phyloP scores from a whole-genome alignment of 139 green algal species.

The Closterium sp. region DNA sequence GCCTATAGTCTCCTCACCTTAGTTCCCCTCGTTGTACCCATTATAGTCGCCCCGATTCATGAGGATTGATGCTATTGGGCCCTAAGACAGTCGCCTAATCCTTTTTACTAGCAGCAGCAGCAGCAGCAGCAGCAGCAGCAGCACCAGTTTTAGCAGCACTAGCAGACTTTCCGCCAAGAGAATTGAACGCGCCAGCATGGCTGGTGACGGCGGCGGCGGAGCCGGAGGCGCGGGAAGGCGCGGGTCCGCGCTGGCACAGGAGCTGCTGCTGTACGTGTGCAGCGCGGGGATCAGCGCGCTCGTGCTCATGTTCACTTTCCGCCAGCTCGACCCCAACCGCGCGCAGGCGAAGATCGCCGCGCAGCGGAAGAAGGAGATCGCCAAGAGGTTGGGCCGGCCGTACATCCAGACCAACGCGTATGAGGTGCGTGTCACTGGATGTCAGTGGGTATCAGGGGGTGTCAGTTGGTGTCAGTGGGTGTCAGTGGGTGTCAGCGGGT shows the following conservation, averaged over 20 bases:
- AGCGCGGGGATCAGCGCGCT: neutral
- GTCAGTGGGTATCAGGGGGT: neutral
- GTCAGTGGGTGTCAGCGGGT: too few relatives aligned
- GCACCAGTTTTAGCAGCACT: neutral
- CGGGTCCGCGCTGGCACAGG: too few relatives aligned
- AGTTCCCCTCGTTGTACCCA: too few relatives aligned
- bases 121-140: neutral
- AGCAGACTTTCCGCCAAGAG: too few relatives aligned
- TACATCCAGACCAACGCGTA: conserved; percentile 23
- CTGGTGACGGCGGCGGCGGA: too few relatives aligned
- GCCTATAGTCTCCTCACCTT: neutral
- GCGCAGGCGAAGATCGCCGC: neutral
- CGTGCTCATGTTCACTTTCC: neutral
- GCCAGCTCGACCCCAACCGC: conserved; percentile 10
- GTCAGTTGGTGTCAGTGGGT: too few relatives aligned
- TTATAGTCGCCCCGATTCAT: too few relatives aligned
- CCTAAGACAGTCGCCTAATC: too few relatives aligned
- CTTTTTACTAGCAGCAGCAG: neutral
- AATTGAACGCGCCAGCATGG: too few relatives aligned
- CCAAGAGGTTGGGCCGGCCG: conserved; percentile 11
- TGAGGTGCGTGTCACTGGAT: neutral
- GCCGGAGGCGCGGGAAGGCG: too few relatives aligned
- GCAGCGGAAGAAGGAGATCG: conserved; percentile 35
- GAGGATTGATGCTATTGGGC: neutral
- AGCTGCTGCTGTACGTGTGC: conserved; percentile 15